Base-by-base conservation (phyloP, 1,284 basidiomycete genomes). In the Apiotrichum brassicae region DNA sequence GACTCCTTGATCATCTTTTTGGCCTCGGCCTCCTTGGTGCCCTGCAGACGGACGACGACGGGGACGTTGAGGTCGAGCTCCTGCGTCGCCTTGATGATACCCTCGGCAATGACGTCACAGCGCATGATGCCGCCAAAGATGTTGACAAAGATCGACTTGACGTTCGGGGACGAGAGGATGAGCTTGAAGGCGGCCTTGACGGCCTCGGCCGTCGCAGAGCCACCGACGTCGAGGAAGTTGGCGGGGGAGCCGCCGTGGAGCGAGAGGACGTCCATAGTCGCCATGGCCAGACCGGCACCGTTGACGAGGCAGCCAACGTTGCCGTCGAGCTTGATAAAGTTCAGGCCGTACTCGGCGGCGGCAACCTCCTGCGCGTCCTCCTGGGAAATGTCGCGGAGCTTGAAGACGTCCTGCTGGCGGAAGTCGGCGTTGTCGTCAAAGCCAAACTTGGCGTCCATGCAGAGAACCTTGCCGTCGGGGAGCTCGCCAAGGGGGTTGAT, bases 181-280 rank as follows among this genome's bases (percentile, higher is more conserved):
- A 99, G 87, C 75, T 97, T 92, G 66, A 99, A 99, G 4, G 95
- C 95, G 76, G 94, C 97, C 81, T 98, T 99, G 63, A 99, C 95
- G 11, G 94, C 95, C 64, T 95, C 89, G 30, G 95, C 92, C 7
- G 93, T 97, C 39, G 95, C 95, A 65, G 94, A 91, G 72, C 90
- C 94, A 79, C 94, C 94, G 49, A 97, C 93, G 64, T 98, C 94
- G 56, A 98, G 80, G 61, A 74, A 98, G 76, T 98, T 98, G 57
- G 95, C 95, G 11, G 95, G 95, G 66, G 92, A 85, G 54, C 92
- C 92, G 49, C 94, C 93, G 70, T 95, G 88, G 51, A 97, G 79
- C 55, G 93, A 84, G 51, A 99, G 80, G 30, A 98, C 94, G 69
- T 99, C 95, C 93, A 99, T 98, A 47, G 95, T 99, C 25, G 95